Conservation (phyloP, 2,329 filamentous ascomycete genomes). For the Arthrobotrys conoides region DNA sequence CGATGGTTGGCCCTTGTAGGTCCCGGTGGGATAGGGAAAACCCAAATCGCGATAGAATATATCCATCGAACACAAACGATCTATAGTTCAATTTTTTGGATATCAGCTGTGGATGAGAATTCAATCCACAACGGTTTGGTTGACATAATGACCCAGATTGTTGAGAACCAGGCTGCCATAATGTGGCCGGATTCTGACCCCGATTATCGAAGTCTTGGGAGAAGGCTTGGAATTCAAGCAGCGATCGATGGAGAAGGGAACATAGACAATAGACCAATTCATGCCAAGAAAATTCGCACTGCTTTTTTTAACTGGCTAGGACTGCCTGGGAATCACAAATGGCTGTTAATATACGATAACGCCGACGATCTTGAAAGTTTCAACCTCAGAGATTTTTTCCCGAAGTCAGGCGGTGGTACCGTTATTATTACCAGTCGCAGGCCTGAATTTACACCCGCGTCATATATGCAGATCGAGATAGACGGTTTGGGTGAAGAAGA, state of each 20-base stretch:
- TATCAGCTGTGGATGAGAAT: not conserved
- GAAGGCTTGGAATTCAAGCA: not conserved
- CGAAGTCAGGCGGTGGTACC: slow-evolving; percentile 49
- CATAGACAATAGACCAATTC: not conserved
- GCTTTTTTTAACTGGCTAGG: slow-evolving; percentile 54
- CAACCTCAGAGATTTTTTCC: slow-evolving; percentile 60
- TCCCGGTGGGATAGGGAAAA: slow-evolving; percentile 3
- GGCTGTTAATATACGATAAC: slow-evolving; percentile 64
- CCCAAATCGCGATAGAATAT: not conserved
- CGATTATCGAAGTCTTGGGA: not conserved
- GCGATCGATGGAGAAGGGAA: not conserved
- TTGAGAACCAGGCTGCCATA: not conserved
- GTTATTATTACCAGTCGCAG: slow-evolving; percentile 62
- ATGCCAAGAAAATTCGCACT: not conserved
- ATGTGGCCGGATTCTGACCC: not conserved
- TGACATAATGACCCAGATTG: not conserved
- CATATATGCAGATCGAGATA: slow-evolving; percentile 18
- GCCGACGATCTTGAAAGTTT: slow-evolving; percentile 62
- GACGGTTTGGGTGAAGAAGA: slow-evolving; percentile 33
- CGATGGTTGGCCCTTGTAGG: not conserved
- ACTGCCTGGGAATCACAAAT: slow-evolving; percentile 45
- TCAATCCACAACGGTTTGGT: not conserved
- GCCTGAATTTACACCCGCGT: slow-evolving; percentile 22
- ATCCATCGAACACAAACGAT: not conserved
- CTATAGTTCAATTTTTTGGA: not conserved